A percentile compares a stretch with the other conserved stretches of the same genome.
Evolutionary conservation across 2,329 filamentous ascomycete species (phyloP).

Genomic region (Colletotrichum truncatum): DNA sequence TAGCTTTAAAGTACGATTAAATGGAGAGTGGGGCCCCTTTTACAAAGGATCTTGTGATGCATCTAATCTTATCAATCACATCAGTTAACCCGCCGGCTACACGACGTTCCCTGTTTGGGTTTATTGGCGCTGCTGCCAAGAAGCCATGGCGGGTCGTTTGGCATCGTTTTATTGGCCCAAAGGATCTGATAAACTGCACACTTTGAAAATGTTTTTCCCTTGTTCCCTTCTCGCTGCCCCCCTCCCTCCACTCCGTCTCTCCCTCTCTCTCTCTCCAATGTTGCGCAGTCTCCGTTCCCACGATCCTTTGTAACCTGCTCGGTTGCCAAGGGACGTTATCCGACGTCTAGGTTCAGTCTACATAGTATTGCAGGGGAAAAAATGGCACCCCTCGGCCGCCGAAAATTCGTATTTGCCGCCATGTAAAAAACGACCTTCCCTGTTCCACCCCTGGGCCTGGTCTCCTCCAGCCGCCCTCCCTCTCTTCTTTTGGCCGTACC

Average conservation of each 20-base stretch:
- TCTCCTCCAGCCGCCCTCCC: neutral
- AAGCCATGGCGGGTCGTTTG: neutral
- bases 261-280: neutral
- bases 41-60: conserved; percentile 12
- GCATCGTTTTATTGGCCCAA: neutral
- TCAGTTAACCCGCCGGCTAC: conserved; percentile 13
- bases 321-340: conserved; percentile 9
- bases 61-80: conserved; percentile 31
- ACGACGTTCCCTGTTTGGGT: conserved; percentile 11
- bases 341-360: neutral
- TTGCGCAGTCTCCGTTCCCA: neutral
- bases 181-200: conserved; percentile 18
- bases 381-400: conserved; percentile 11
- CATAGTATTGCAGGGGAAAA: neutral
- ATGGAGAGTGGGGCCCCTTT: neutral
- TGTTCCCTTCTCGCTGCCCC: neutral
- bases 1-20: conserved; percentile 2
- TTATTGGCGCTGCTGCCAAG: conserved; percentile 21
- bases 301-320: neutral
- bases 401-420: conserved; percentile 17
- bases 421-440: neutral
- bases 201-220: neutral
- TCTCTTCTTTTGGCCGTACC: neutral
- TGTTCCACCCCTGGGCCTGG: neutral
- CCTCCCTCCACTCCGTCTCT: neutral